Evolutionary conservation across 2,329 filamentous ascomycete species (phyloP), one percentile per base, ranked within the genome.

Genomic region (Cercospora sesami): DNA sequence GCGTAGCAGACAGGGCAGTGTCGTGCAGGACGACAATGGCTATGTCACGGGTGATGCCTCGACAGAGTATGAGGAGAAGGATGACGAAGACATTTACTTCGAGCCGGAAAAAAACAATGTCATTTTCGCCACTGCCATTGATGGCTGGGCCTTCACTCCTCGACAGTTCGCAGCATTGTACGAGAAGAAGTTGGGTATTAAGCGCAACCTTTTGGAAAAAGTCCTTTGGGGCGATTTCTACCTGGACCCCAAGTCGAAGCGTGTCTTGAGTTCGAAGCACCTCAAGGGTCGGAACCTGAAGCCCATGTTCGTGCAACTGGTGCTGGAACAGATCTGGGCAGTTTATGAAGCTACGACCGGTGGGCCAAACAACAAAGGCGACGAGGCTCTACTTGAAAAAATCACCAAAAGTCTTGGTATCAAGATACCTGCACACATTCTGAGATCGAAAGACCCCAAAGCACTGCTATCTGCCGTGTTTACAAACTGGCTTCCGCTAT

Each of bases 91-190:
- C 78, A 89, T 99, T 28, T 99, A 99, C 79, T 99, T 99, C 80
- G 93, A 95, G 0, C 95, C 95, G 0, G 95, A 99, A 78, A 96
- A 94, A 80, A 97, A 97, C 80, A 99, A 99, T 77, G 95, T 99
- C 79, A 98, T 99, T 71, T 99, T 99, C 79, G 93, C 93, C 82
- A 98, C 94, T 78, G 95, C 95, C 68, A 91, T 97, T 66, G 95
- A 99, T 77, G 95, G 95, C n/a, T 99, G 95, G 95, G 95, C 95
- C 2, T 99, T 99, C 76, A 99, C 95, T 0, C 90, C 97, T 60
- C 88, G 93, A 61, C 95, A 99, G 75, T 99, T 99, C 78, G 94
- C 95, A 18, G 88, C 88, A 42, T 83, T 98, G 30, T 99, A 98
- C 77, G 94, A 98, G 81, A 96, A 94, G 83, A 99, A 99, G 79